Evolutionary conservation across 371 early-diverging fungal genomes (phyloP).

Genomic region (Rhizoclosmatium hyalinum): DNA sequence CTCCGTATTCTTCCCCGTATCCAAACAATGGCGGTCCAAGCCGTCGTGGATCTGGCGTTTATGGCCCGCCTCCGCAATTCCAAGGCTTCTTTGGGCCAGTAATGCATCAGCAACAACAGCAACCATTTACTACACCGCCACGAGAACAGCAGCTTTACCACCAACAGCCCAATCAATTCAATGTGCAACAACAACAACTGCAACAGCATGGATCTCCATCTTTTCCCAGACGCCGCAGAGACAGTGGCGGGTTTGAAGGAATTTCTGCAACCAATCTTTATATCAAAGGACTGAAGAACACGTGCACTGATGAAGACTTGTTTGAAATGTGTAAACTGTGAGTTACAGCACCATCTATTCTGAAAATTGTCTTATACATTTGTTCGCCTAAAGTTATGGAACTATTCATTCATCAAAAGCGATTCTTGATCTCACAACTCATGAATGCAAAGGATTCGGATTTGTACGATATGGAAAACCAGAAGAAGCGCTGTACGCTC

Average conservation of each 20-base stretch:
- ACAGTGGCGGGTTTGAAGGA: constrained; percentile 9
- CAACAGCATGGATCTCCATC: no score
- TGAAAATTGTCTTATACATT: constrained; percentile 5
- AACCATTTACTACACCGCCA: no score
- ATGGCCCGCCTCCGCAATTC: no score
- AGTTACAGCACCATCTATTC: constrained; percentile 34
- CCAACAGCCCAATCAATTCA: no score
- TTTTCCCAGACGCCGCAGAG: no score
- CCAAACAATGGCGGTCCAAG: no score
- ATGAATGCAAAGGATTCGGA: constrained; percentile 89
- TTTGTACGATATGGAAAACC: constrained; percentile 83
- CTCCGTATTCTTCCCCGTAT: no score
- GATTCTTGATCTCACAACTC: constrained; percentile 79
- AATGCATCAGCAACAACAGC: no score
- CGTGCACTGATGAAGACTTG: constrained; percentile 77
- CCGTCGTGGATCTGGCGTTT: no score
- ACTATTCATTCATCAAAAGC: constrained; percentile 81
- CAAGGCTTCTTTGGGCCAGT: no score
- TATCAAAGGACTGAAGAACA: constrained; percentile 78
- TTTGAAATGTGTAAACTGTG: constrained; percentile 71
- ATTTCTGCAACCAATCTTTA: constrained; percentile 71
- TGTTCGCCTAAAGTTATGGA: constrained; percentile 68
- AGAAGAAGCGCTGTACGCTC: constrained; percentile 71
- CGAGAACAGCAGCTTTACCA: no score
- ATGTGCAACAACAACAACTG: no score